Base-by-base conservation (phyloP, 768 basidiomycete genomes). In the Russula abietina region DNA sequence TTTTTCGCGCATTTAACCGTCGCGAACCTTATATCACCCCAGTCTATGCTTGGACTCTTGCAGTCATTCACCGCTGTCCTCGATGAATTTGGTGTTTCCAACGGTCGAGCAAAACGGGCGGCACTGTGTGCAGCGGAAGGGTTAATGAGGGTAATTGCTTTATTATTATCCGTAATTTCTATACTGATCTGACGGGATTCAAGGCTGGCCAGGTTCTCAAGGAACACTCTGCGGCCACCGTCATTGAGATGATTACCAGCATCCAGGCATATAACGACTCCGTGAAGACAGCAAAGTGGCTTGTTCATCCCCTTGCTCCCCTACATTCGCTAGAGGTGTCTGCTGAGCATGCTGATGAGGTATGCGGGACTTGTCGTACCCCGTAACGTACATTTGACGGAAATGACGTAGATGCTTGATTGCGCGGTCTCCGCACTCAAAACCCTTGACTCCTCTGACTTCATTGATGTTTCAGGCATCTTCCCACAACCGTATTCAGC, bases 1-100 rank as follows among this genome's bases (percentile, higher is more conserved):
- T 91, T 98, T 73, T 97, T 98, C 70, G 88, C 94, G 1, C 90
- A 95, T 70, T 75, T 97, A 51, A 87, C 91, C 33, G 80, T 88
- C 3, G 85, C 91, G 1, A 81, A 82, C 59, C 75, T 95, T 1
- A 81, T 98, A 55, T 86, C 90, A 2, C 72, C 85, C 0, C 82
- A 86, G 10, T 95, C 94, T 3, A 83, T 98, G 79, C 77, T 89
- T 49, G 80, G 85, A 8, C 82, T 97, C 32, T 80, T 97, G 28
- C 85, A 88, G 66, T 89, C 93, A 0, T 91, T 97, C 72, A 84
- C 86, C 3, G 80, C 87, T 1, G 95, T 96, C 3, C 78, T 97
- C 22, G 91, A 93, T 69, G 93, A 94, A 70, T 92, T 94, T 60
- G 89, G 89, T 52, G 89, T 91, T 2, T 92, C 91, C 4, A 85